Base-by-base conservation (phyloP, 345 rosid genomes). In the Acer saccharum region DNA sequence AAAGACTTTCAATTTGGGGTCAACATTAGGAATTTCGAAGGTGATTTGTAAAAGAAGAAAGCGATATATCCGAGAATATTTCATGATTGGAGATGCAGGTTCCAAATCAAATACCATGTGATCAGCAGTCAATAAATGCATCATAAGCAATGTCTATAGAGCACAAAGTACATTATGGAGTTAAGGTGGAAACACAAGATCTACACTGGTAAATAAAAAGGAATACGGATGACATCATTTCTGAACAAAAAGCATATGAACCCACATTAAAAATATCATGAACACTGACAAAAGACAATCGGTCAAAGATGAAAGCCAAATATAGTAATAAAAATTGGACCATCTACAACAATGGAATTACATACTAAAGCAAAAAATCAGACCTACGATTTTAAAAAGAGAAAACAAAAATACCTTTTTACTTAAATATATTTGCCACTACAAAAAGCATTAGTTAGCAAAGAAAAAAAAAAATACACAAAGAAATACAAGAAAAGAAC, bases 401-500 rank as follows among this genome's bases (percentile, higher is more conserved):
- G 25, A 16, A 71, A 29, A 29, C 7, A 44, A 39, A 8, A 63
- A 54, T 63, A 25, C 39, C 17, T 71, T 55, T 9, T 1, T 44
- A 55, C 27, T 50, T 64, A 44, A 66, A 41, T 27, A 46, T n/a
- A 67, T 32, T 32, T 46, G 25, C 54, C 23, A 43, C 65, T n/a
- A 13, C 23, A 48, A 23, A 13, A 70, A 70, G 72, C 60, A 79
- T 54, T 68, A 16, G 35, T 32, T 32, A 12, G 25, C 67, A 21
- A 44, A 48, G 17, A 73, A 80, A 75, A 48, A 80, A 75, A 48
- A 74, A 23, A 48, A 75, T 58, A 69, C n/a, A 27, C 46, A 69
- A 71, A 67, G 76, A 57, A 21, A 81, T 55, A 75, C 27, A 41
- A 71, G 57, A 71, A 63, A 68, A 63, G 10, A 54, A 61, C 68